These are phyloP conservation scores for Colletotrichum liaoningense DNA, from an alignment of 2,329 filamentous ascomycete species.

Conservation along the genomic window DNA sequence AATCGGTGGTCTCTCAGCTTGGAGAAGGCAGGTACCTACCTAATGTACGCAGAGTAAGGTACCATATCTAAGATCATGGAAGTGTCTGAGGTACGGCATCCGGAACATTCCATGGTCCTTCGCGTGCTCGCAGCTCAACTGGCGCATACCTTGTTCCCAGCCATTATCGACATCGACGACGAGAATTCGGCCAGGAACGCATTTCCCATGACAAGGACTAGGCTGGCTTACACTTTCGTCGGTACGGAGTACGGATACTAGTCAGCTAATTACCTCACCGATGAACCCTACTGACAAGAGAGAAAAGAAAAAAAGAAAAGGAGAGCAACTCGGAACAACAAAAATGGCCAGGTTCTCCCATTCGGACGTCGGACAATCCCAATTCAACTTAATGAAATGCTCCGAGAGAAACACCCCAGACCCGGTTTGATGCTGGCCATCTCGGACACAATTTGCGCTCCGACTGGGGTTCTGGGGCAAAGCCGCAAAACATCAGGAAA, in stretches of 20 bases:
- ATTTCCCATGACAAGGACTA: neutral
- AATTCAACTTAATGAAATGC: conserved; percentile 34
- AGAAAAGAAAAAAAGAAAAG: neutral
- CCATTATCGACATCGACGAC: neutral
- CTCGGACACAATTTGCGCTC: conserved; percentile 26
- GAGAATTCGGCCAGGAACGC: neutral
- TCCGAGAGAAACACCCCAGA: conserved; percentile 34
- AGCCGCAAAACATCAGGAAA: conserved; percentile 23
- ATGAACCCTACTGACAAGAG: neutral
- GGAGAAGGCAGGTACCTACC: no score
- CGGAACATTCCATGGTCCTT: neutral
- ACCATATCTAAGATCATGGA: no score
- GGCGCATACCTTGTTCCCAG: neutral
- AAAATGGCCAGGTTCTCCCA: conserved; percentile 3
- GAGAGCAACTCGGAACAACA: neutral
- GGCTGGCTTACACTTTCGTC: neutral
- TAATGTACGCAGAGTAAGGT: no score
- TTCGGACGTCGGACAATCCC: conserved; percentile 21
- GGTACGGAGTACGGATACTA: neutral
- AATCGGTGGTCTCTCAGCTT: neutral
- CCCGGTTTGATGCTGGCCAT: conserved; percentile 18
- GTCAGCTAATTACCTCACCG: neutral
- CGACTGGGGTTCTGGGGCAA: conserved; percentile 8
- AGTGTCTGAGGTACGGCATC: neutral
- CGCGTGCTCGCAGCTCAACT: neutral